phyloP scores from a whole-genome alignment of 1,284 basidiomycete species.

The Coniferiporia sulphurascens region DNA sequence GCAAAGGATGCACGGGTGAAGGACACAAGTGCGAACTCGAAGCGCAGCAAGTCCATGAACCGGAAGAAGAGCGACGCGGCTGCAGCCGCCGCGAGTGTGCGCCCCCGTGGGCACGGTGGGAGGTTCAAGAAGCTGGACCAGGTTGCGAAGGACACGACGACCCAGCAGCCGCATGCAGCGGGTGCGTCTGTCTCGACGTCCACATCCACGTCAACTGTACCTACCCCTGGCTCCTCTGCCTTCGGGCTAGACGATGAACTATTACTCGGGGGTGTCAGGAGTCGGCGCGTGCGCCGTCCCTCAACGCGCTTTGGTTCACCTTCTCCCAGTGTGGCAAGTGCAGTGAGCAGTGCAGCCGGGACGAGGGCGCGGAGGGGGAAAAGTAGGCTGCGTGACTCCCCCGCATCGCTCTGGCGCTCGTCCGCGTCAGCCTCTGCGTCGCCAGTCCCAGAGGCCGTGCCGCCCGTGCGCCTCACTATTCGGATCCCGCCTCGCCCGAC shows the following conservation, averaged over 20 bases:
- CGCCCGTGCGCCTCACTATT: constrained; percentile 9
- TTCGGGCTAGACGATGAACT: not conserved
- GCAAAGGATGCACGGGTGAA: not conserved
- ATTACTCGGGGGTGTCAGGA: not conserved
- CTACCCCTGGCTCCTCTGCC: not conserved
- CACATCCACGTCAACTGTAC: not conserved
- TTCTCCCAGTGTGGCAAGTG: constrained; percentile 1
- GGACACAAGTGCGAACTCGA: not conserved
- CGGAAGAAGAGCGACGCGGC: constrained; percentile 9
- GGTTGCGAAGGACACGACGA: not conserved
- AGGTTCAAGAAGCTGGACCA: constrained; percentile 8
- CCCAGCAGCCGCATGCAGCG: not conserved
- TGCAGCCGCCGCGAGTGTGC: not conserved
- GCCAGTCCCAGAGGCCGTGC: not conserved
- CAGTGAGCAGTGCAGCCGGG: not conserved
- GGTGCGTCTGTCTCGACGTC: constrained; percentile 5
- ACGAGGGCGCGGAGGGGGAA: not conserved
- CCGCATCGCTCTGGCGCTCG: not conserved
- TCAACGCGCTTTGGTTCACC: constrained; percentile 8
- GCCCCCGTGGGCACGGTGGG: constrained; percentile 14
- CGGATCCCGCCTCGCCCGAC: constrained; percentile 11
- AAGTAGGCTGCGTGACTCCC: not conserved
- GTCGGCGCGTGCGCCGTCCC: constrained; percentile 8
- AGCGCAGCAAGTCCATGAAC: not conserved
- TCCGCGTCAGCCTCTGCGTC: constrained; percentile 1